Evolutionary conservation across 768 basidiomycete genomes (phyloP).

Genomic region (Lyophyllum decastes): DNA sequence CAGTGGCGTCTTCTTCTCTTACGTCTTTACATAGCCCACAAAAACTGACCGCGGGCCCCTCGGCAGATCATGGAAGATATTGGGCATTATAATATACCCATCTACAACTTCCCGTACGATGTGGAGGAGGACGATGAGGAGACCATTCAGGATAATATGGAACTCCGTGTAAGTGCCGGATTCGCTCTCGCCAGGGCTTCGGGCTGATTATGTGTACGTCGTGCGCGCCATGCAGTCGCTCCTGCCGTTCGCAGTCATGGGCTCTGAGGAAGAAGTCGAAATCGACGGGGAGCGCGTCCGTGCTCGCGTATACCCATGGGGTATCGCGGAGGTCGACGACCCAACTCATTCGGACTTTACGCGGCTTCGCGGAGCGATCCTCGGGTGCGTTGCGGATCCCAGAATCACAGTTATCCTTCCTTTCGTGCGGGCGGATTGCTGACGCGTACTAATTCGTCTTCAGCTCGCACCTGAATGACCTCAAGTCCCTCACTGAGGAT

Average conservation of each 20-base stretch:
- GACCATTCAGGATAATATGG: slow-evolving; percentile 86
- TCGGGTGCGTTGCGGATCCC: slow-evolving; percentile 41
- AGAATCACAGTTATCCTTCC: slow-evolving; percentile 16
- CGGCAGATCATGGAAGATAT: slow-evolving; percentile 90
- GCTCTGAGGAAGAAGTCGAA: slow-evolving; percentile 85
- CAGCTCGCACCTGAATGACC: slow-evolving; percentile 81
- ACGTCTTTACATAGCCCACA: slow-evolving; percentile 2
- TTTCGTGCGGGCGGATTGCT: background rate
- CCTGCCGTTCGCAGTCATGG: slow-evolving; percentile 86
- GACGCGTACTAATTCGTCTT: slow-evolving; percentile 2
- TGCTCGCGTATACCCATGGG: slow-evolving; percentile 90
- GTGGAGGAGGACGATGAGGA: slow-evolving; percentile 93
- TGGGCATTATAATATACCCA: slow-evolving; percentile 83
- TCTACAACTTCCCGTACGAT: slow-evolving; percentile 95
- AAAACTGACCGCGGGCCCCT: slow-evolving; percentile 17
- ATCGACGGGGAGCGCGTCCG: slow-evolving; percentile 78
- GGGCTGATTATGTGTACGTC: background rate
- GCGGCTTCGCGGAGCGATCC: slow-evolving; percentile 74
- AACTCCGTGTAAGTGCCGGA: slow-evolving; percentile 62
- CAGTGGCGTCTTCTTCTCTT: slow-evolving; percentile 21
- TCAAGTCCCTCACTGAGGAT: slow-evolving; percentile 84
- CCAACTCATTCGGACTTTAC: slow-evolving; percentile 88
- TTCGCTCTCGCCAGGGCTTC: background rate
- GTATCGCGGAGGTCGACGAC: slow-evolving; percentile 90
- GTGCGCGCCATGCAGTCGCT: slow-evolving; percentile 45